Conservation (phyloP, 495 filamentous ascomycete genomes). For the Penicillium arizonense region DNA sequence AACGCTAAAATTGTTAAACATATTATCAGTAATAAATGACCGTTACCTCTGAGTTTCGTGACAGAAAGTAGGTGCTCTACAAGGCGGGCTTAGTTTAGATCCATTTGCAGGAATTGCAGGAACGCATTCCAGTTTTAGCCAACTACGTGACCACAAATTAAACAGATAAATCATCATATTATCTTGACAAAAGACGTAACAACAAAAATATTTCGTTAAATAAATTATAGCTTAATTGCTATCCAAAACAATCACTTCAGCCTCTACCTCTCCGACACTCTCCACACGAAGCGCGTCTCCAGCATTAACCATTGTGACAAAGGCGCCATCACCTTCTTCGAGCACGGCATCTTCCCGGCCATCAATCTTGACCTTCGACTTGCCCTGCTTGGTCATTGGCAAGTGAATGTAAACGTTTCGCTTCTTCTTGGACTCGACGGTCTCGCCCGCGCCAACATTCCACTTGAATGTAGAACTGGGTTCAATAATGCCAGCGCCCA, state of each 20-base stretch:
- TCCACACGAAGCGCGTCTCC: slow-evolving; percentile 61
- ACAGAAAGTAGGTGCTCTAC: too few species aligned
- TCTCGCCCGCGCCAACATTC: slow-evolving; percentile 53
- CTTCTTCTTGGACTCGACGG: slow-evolving; percentile 41
- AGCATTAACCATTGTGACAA: slow-evolving; percentile 53
- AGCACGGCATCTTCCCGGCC: slow-evolving; percentile 61
- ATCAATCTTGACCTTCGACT: slow-evolving; percentile 61
- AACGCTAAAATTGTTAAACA: too few species aligned
- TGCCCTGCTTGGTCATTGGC: slow-evolving; percentile 71
- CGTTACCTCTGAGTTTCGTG: too few species aligned
- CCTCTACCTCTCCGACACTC: slow-evolving; percentile 64
- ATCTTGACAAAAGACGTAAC: too few species aligned
- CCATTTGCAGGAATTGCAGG: too few species aligned
- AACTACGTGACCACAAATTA: too few species aligned
- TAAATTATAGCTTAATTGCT: slow-evolving; percentile 23
- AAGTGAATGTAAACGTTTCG: slow-evolving; percentile 76
- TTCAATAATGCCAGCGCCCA: slow-evolving; percentile 67
- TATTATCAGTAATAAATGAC: too few species aligned
- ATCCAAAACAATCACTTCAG: slow-evolving; percentile 67
- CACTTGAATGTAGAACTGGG: slow-evolving; percentile 55
- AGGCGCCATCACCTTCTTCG: slow-evolving; percentile 73
- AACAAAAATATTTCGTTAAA: too few species aligned
- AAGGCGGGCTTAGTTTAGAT: too few species aligned
- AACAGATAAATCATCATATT: too few species aligned
- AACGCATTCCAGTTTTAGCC: too few species aligned